Evolutionary conservation across 768 basidiomycete genomes (phyloP).

Genomic region (Pulveroboletus sp.): DNA sequence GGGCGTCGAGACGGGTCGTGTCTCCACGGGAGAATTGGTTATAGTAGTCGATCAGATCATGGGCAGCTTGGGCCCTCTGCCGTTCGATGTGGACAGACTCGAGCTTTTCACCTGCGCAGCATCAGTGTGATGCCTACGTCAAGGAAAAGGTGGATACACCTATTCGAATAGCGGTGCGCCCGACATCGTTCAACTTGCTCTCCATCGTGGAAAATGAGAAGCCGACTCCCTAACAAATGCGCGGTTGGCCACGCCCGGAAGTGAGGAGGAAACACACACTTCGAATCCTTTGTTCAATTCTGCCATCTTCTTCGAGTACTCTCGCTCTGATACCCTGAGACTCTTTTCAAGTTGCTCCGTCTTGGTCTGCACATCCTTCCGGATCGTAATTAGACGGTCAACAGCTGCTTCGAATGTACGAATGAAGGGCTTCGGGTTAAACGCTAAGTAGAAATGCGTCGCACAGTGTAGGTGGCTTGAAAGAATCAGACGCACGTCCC

Average conservation of each 20-base stretch:
- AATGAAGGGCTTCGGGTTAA: conserved; percentile 92
- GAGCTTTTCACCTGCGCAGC: conserved; percentile 78
- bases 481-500: conserved; percentile 61
- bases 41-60: conserved; percentile 91
- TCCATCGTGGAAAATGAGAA: conserved; percentile 90
- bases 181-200: conserved; percentile 86
- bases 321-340: conserved; percentile 83
- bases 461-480: background rate
- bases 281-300: conserved; percentile 94
- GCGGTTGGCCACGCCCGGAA: background rate
- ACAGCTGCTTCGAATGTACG: conserved; percentile 89
- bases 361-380: conserved; percentile 87
- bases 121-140: conserved; percentile 3
- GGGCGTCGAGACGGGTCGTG: conserved; percentile 65
- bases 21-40: conserved; percentile 87
- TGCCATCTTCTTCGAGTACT: conserved; percentile 92
- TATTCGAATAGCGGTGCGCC: conserved; percentile 90
- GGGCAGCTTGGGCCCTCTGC: conserved; percentile 90
- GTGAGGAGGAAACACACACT: conserved; percentile 42
- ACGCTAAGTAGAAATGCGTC: conserved; percentile 51
- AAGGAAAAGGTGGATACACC: conserved; percentile 41
- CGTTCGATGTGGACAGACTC: conserved; percentile 92
- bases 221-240: conserved; percentile 66
- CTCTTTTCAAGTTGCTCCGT: conserved; percentile 92
- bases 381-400: conserved; percentile 80